Evolutionary conservation across 139 green algal species (phyloP).

Genomic region (Closterium sp.): DNA sequence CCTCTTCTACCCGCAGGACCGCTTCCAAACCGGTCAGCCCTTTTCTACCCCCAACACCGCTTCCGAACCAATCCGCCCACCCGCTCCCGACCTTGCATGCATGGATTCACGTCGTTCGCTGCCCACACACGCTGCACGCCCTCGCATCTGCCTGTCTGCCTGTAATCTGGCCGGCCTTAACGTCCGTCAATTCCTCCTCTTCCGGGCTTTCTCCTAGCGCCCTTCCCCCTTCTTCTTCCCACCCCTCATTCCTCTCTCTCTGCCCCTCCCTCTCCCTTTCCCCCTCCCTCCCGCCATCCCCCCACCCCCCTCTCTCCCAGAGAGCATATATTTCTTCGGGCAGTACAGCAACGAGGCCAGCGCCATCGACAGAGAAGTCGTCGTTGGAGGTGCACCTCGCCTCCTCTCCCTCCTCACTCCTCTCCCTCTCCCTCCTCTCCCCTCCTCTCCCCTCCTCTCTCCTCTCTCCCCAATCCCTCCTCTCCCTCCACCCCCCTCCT

Average conservation of each 20-base stretch:
- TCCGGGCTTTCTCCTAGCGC: too few relatives aligned
- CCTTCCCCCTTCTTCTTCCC: too few relatives aligned
- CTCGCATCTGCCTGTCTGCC: neutral
- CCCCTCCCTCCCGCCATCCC: too few relatives aligned
- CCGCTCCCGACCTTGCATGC: neutral
- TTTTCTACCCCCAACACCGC: too few relatives aligned
- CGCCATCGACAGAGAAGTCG: neutral
- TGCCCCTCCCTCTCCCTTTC: neutral
- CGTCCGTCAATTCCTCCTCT: neutral
- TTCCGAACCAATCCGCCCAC: too few relatives aligned
- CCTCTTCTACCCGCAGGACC: neutral
- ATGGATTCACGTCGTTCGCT: neutral
- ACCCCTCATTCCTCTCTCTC: too few relatives aligned
- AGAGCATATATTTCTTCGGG: neutral
- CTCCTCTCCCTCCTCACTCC: too few relatives aligned
- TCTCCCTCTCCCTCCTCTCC: too few relatives aligned
- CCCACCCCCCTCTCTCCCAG: neutral
- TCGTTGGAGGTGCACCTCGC: neutral
- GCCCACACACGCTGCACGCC: neutral
- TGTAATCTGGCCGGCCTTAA: neutral
- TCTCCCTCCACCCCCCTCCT: too few relatives aligned
- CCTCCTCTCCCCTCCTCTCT: too few relatives aligned
- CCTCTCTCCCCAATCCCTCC: too few relatives aligned
- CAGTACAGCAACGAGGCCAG: neutral
- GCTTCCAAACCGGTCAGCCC: neutral